Base-by-base conservation (phyloP, 345 rosid species). In the Citrus inodora region DNA sequence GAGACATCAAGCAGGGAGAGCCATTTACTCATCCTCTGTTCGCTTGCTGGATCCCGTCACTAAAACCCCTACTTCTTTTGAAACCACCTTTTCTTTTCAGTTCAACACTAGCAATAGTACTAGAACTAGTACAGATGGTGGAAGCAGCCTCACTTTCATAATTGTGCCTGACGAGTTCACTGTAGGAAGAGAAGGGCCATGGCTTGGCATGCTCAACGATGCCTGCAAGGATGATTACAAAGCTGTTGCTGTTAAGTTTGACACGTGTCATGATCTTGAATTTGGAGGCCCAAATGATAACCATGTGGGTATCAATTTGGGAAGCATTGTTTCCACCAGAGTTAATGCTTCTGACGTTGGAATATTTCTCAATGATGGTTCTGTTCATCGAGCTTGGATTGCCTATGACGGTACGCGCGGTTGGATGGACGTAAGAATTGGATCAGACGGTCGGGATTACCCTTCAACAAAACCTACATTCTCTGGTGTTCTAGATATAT, bases 181-280 rank as follows among this genome's bases (percentile, higher is more conserved):
- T 0, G 82, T 89, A 4, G 92, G 92, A 32, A 78, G 92, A 78
- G 69, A 89, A 13, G 92, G 90, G 7, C 87, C 89, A 0, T 87
- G 90, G 92, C 81, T 89, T 2, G 90, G 80, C 9, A 82, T 89
- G 90, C 88, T 89, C 53, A 89, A 87, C 25, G 90, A 89, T 75
- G 92, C 90, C 24, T 89, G 89, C 56, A 80, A 84, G 37, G 89
- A 89, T 10, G 73, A 82, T 64, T 87, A 84, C 75, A 89, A 87
- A 67, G 88, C 84, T n/a, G 76, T 86, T 16, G 89, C 86, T 9
- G 40, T 89, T 7, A 87, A 89, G 32, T 87, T 86, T 55, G 90
- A 89, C 30, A 83, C 88, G 14, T 70, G 75, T 9, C 75, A 55
- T 35, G 87, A 87, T 76, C 87, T 84, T 1, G 86, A 89, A 73